Evolutionary conservation across 1,139 yeast species (phyloP).

Genomic region (Arxiozyma slooffiae): DNA sequence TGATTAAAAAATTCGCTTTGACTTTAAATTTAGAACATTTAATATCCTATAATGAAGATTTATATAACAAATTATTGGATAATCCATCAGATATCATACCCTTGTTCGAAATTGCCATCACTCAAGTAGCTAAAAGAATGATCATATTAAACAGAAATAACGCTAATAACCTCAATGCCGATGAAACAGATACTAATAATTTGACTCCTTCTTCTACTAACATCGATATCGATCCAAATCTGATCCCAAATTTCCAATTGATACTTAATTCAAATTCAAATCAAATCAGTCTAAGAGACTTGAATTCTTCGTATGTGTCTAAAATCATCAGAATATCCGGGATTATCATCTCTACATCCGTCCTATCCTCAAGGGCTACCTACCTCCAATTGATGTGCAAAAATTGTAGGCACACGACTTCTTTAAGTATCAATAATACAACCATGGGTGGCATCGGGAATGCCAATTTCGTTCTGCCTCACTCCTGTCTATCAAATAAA

Average conservation of each 20-base stretch:
- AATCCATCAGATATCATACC: slow-evolving; percentile 89
- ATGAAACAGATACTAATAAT: too few species aligned
- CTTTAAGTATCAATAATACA: slow-evolving; percentile 46
- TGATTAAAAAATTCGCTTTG: slow-evolving; percentile 64
- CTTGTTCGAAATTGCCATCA: slow-evolving; percentile 78
- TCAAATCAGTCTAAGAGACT: slow-evolving; percentile 63
- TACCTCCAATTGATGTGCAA: slow-evolving; percentile 78
- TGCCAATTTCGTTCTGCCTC: slow-evolving; percentile 52
- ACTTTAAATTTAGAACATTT: slow-evolving; percentile 78
- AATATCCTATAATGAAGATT: slow-evolving; percentile 78
- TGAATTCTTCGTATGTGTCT: slow-evolving; percentile 82
- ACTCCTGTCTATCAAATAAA: slow-evolving; percentile 41
- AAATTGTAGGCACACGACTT: slow-evolving; percentile 73
- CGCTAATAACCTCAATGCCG: too few species aligned
- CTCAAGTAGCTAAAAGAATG: slow-evolving; percentile 80
- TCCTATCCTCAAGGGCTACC: slow-evolving; percentile 81
- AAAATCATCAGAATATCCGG: slow-evolving; percentile 89
- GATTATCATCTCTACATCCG: slow-evolving; percentile 84
- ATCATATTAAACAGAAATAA: slow-evolving; percentile 44
- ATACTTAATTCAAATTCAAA: slow-evolving; percentile 67
- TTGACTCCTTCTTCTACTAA: not conserved
- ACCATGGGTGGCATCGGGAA: slow-evolving; percentile 64
- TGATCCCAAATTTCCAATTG: slow-evolving; percentile 76
- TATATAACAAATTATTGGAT: slow-evolving; percentile 72
- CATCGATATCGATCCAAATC: slow-evolving; percentile 31